These are phyloP conservation scores for Epichloe uncinata DNA, from an alignment of 2,329 filamentous ascomycete genomes.

Conservation along the genomic window DNA sequence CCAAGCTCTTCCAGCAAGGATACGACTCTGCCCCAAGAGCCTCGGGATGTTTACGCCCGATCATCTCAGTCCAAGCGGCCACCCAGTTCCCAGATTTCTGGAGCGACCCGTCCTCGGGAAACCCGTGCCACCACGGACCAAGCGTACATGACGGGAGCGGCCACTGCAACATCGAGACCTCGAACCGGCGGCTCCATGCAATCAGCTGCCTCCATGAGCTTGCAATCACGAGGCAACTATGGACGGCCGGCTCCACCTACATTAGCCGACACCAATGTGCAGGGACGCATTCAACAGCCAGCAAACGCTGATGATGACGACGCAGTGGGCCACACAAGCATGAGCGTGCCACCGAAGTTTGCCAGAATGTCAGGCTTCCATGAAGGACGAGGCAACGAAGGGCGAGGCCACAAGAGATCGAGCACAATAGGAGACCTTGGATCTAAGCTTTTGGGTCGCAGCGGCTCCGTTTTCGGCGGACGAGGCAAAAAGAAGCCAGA, in stretches of 20 bases:
- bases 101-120: constrained; percentile 16
- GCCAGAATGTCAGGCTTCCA: constrained; percentile 45
- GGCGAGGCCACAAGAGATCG: constrained; percentile 51
- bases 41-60: constrained; percentile 32
- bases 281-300: constrained; percentile 81
- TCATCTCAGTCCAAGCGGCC: constrained; percentile 27
- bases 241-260: constrained; percentile 79
- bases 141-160: constrained; percentile 27
- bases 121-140: constrained; percentile 26
- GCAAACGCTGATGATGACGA: constrained; percentile 48
- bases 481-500: constrained; percentile 39
- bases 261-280: constrained; percentile 75
- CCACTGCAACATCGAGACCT: constrained; percentile 43
- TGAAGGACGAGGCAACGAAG: constrained; percentile 32
- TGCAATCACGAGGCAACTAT: constrained; percentile 52
- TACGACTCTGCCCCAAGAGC: constrained; percentile 48
- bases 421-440: constrained; percentile 70
- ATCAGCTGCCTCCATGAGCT: constrained; percentile 53
- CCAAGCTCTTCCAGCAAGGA: constrained; percentile 27
- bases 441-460: constrained; percentile 74
- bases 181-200: constrained; percentile 72
- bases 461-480: constrained; percentile 67
- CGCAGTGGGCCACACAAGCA: constrained; percentile 48
- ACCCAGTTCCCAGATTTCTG: constrained; percentile 30
- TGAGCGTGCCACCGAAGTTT: constrained; percentile 46